Percentiles rank a stretch among this genome's conserved stretches.
phyloP scores from a whole-genome alignment of 2,329 filamentous ascomycete genomes.

The Phialophora verrucosa region DNA sequence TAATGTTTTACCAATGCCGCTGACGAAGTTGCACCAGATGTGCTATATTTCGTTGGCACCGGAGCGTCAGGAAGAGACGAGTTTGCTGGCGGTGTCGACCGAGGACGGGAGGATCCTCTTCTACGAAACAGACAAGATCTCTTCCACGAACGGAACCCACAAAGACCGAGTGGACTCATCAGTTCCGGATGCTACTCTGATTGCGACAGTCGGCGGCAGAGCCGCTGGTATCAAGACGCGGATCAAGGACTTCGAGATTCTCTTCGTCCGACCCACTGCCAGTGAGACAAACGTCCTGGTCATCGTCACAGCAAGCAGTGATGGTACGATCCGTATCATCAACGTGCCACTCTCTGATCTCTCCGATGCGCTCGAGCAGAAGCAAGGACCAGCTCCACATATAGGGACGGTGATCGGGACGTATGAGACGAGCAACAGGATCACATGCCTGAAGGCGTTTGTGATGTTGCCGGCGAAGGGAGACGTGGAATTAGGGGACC shows the following conservation, averaged over 20 bases:
- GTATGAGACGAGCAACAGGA: constrained; percentile 84
- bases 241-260: constrained; percentile 85
- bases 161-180: constrained; percentile 56
- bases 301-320: constrained; percentile 78
- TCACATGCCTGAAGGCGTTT: constrained; percentile 87
- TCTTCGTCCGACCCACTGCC: constrained; percentile 53
- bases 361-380: constrained; percentile 27
- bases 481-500: constrained; percentile 40
- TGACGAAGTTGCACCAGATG: constrained; percentile 83
- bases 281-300: constrained; percentile 49
- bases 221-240: constrained; percentile 69
- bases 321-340: constrained; percentile 85
- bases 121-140: constrained; percentile 66
- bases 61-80: constrained; percentile 51
- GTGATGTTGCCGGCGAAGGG: constrained; percentile 72
- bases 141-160: constrained; percentile 43
- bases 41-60: constrained; percentile 65
- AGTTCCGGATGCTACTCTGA: constrained; percentile 63
- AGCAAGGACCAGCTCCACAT: constrained; percentile 44
- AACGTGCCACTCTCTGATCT: constrained; percentile 54
- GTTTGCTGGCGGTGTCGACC: constrained; percentile 76
- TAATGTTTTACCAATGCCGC: constrained; percentile 68
- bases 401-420: constrained; percentile 73
- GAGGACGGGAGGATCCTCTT: constrained; percentile 89
- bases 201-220: constrained; percentile 80